Percentiles rank a stretch among this genome's conserved stretches.
phyloP scores from a whole-genome alignment of 208 protist species.

The Trichomonas tenax region DNA sequence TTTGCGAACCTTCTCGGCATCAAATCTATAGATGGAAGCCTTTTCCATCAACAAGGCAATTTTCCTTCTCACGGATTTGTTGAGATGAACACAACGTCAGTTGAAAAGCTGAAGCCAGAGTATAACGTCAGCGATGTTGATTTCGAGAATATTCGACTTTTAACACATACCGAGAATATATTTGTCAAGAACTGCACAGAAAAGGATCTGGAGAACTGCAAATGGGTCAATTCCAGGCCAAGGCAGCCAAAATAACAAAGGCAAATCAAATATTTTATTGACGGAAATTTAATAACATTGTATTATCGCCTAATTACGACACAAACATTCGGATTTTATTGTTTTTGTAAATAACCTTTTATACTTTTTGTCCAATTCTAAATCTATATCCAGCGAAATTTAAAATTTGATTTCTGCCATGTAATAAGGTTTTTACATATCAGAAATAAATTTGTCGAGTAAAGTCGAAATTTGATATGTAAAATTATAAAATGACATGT shows the following conservation, averaged over 20 bases:
- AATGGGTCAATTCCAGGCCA: background rate
- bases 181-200: background rate
- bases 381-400: too few relatives aligned
- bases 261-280: too few relatives aligned
- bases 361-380: too few relatives aligned
- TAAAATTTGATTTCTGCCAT: too few relatives aligned
- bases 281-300: too few relatives aligned
- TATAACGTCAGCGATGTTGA: background rate
- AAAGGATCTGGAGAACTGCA: background rate
- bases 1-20: background rate
- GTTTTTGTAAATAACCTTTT: too few relatives aligned
- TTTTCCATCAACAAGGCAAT: slow-evolving; percentile 14
- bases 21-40: background rate
- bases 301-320: too few relatives aligned
- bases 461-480: too few relatives aligned
- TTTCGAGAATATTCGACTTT: background rate
- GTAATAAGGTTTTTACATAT: too few relatives aligned
- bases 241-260: background rate
- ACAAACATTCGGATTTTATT: too few relatives aligned
- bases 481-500: too few relatives aligned
- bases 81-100: background rate
- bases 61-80: slow-evolving; percentile 4
- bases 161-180: background rate
- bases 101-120: background rate
- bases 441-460: too few relatives aligned